phyloP scores from a whole-genome alignment of 352 stramenopile species.

The Phytopythium delawarense region DNA sequence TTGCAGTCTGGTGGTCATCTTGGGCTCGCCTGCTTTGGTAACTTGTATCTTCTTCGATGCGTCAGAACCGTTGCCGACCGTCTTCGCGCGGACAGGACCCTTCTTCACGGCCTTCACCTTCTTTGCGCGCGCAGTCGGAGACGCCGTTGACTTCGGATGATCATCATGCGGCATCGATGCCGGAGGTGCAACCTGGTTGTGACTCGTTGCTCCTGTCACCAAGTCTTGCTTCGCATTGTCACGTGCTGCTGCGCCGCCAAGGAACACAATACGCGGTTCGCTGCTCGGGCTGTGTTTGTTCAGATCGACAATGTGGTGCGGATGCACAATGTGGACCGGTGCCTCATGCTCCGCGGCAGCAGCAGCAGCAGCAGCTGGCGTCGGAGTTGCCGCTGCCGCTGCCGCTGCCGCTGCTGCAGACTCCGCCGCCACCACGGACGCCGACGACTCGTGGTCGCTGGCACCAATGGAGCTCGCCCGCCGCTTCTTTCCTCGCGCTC shows the following conservation, averaged over 20 bases:
- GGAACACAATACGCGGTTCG: not conserved
- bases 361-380: not conserved
- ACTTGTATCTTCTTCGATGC: not conserved
- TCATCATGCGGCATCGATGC: not conserved
- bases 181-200: not conserved
- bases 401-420: not conserved
- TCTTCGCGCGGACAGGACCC: not conserved
- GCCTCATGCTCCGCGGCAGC: not conserved
- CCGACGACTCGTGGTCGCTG: conserved; percentile 3
- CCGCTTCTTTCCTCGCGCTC: conserved; percentile 16
- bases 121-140: not conserved
- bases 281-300: not conserved
- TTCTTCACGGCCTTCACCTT: not conserved
- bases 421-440: not conserved
- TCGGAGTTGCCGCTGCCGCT: not conserved
- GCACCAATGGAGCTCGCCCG: not conserved
- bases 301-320: not conserved
- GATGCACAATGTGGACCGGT: not conserved
- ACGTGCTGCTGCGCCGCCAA: not conserved
- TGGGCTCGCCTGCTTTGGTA: not conserved
- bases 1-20: not conserved
- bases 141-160: not conserved
- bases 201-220: not conserved
- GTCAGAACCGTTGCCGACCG: not conserved
- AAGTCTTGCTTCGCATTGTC: not conserved